Evolutionary conservation across 139 green algal species (phyloP).

Genomic region (Haematococcus lacustris): DNA sequence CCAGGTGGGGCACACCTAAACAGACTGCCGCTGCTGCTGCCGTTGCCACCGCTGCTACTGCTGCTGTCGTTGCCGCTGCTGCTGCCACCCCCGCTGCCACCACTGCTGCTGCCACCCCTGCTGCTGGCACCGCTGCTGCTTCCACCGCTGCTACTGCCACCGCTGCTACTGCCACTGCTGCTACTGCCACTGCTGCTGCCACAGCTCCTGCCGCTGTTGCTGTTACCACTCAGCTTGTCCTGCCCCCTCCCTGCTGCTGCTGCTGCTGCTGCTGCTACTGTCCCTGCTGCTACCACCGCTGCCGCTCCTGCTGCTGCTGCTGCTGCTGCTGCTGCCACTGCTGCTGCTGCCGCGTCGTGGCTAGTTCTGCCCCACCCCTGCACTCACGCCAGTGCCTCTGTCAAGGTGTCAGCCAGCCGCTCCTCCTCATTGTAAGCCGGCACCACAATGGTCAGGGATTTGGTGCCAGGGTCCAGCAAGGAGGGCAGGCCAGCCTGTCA

Average conservation of each 20-base stretch:
- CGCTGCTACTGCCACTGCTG: too few relatives aligned
- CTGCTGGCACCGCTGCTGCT: too few relatives aligned
- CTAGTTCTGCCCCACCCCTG: neutral
- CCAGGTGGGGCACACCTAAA: neutral
- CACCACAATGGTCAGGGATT: slow-evolving; percentile 71
- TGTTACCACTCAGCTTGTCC: neutral
- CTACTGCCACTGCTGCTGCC: too few relatives aligned
- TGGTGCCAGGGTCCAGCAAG: slow-evolving; percentile 58
- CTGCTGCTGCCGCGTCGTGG: neutral
- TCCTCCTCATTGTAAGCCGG: slow-evolving; percentile 94
- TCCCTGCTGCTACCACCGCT: neutral
- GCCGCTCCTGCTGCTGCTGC: too few relatives aligned
- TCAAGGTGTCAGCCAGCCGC: slow-evolving; percentile 63
- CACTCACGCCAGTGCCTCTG: slow-evolving; percentile 60
- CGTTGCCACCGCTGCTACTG: too few relatives aligned
- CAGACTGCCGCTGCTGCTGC: too few relatives aligned
- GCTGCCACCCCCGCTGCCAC: too few relatives aligned
- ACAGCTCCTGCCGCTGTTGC: too few relatives aligned
- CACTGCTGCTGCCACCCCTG: too few relatives aligned
- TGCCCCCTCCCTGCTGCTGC: neutral
- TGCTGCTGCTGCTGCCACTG: neutral
- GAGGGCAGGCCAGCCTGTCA: slow-evolving; percentile 48
- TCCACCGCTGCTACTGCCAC: too few relatives aligned
- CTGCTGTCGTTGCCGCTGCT: too few relatives aligned
- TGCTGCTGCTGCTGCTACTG: neutral